phyloP scores from a whole-genome alignment of 192 early-diverging fungal genomes.

The Podochytrium sp. region DNA sequence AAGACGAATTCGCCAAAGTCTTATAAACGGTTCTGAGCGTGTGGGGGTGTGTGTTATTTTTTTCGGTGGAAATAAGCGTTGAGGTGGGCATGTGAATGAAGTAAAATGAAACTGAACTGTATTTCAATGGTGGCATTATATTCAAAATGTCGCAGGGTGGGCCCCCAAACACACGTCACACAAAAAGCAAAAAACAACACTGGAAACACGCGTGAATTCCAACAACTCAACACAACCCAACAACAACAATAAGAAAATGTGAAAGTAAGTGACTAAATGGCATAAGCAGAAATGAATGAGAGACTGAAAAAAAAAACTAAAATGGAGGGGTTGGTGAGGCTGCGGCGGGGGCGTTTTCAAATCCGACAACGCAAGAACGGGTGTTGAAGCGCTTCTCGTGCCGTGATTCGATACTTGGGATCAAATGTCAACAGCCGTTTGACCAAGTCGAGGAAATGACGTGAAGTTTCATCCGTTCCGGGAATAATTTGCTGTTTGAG shows the following conservation, averaged over 20 bases:
- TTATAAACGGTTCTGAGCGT: constrained; percentile 56
- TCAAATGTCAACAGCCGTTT: constrained; percentile 77
- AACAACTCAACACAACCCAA: too few species aligned
- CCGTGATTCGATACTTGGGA: constrained; percentile 77
- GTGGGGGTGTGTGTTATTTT: not conserved
- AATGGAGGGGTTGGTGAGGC: not conserved
- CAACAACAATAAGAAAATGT: too few species aligned
- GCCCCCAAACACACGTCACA: too few species aligned
- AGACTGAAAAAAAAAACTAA: not conserved
- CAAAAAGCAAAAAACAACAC: too few species aligned
- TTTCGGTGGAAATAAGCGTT: not conserved
- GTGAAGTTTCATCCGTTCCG: constrained; percentile 23
- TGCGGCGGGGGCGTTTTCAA: not conserved
- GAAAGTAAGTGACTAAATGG: too few species aligned
- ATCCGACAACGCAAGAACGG: constrained; percentile 68
- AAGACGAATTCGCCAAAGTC: constrained; percentile 40
- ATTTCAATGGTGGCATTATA: not conserved
- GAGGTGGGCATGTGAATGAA: not conserved
- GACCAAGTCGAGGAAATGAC: constrained; percentile 73
- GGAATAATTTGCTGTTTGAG: constrained; percentile 43
- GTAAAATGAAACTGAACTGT: not conserved
- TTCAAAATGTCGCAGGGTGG: too few species aligned
- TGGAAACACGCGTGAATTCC: too few species aligned
- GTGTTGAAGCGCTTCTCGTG: constrained; percentile 81
- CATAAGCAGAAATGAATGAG: not conserved